A percentile compares a stretch with the other conserved stretches of the same genome.
These are phyloP conservation scores for Endotrypanum monterogeii DNA, from an alignment of 208 protist genomes.

Conservation along the genomic window DNA sequence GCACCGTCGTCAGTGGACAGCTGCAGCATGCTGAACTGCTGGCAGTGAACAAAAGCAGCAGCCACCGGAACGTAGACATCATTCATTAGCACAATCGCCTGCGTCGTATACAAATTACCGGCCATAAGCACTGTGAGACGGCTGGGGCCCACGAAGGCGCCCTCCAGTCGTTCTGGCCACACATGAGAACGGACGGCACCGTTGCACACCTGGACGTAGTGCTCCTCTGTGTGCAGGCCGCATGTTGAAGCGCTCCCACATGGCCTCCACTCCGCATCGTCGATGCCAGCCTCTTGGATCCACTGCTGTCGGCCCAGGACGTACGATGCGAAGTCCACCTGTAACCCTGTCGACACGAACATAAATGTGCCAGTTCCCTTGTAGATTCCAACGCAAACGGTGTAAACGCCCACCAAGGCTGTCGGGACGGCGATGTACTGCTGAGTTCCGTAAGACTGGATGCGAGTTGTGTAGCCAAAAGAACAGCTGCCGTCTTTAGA, in stretches of 20 bases:
- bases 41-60: conserved; percentile 41
- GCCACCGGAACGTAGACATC: conserved; percentile 40
- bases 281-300: conserved; percentile 38
- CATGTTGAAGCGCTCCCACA: conserved; percentile 48
- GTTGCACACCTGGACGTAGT: conserved; percentile 47
- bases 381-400: conserved; percentile 40
- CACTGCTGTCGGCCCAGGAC: conserved; percentile 35
- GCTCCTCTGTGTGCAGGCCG: conserved; percentile 30
- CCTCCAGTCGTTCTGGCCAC: conserved; percentile 46
- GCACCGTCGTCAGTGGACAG: conserved; percentile 35
- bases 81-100: conserved; percentile 34
- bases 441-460: conserved; percentile 20
- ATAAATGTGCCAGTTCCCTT: conserved; percentile 29
- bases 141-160: conserved; percentile 36
- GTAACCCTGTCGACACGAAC: conserved; percentile 39
- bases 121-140: conserved; percentile 39
- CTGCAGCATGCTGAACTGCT: conserved; percentile 34
- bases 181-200: conserved; percentile 13
- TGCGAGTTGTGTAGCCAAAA: conserved; percentile 30
- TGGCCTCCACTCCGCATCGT: conserved; percentile 36
- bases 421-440: conserved; percentile 32
- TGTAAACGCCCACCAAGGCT: conserved; percentile 34
- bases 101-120: conserved; percentile 28
- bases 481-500: conserved; percentile 39
- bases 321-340: conserved; percentile 33